Percentiles rank a stretch among this genome's conserved stretches.
phyloP scores from a whole-genome alignment of 768 basidiomycete genomes.

The Termitomyces titanicus region DNA sequence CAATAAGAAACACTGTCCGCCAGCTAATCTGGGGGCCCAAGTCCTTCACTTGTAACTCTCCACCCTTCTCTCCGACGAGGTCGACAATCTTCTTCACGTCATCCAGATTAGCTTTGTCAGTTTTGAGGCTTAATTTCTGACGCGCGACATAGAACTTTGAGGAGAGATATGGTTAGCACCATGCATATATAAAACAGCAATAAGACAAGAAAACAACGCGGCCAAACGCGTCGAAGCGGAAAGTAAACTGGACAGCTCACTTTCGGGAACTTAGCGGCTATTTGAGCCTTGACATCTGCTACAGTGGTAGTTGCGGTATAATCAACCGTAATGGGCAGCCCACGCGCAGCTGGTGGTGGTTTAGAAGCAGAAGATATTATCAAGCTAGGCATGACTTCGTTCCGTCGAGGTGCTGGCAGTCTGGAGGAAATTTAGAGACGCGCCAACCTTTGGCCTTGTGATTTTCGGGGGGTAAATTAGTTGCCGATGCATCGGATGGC shows the following conservation, averaged over 20 bases:
- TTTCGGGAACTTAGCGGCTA: constrained; percentile 42
- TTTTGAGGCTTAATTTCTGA: constrained; percentile 69
- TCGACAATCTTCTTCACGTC: constrained; percentile 60
- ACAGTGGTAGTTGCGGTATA: constrained; percentile 54
- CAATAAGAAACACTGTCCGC: constrained; percentile 84
- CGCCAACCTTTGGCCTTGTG: background rate
- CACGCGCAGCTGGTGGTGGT: constrained; percentile 41
- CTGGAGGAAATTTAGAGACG: background rate
- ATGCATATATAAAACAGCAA: background rate
- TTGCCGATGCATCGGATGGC: too few relatives aligned
- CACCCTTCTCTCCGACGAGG: constrained; percentile 54
- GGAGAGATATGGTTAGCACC: background rate
- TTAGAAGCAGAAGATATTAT: constrained; percentile 50
- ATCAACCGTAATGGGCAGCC: constrained; percentile 49
- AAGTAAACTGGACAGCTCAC: constrained; percentile 18
- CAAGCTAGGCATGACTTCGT: constrained; percentile 37
- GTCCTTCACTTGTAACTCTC: constrained; percentile 81
- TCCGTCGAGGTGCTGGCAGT: background rate
- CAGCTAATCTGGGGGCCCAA: constrained; percentile 88
- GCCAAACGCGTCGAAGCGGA: background rate
- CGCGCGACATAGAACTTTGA: constrained; percentile 65
- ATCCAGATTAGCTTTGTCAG: constrained; percentile 55
- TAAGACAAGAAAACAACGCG: background rate
- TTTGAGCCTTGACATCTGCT: constrained; percentile 62
- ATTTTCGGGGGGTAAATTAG: background rate